Evolutionary conservation across 1,284 basidiomycete genomes (phyloP).

Genomic region (Austroboletus niveus): DNA sequence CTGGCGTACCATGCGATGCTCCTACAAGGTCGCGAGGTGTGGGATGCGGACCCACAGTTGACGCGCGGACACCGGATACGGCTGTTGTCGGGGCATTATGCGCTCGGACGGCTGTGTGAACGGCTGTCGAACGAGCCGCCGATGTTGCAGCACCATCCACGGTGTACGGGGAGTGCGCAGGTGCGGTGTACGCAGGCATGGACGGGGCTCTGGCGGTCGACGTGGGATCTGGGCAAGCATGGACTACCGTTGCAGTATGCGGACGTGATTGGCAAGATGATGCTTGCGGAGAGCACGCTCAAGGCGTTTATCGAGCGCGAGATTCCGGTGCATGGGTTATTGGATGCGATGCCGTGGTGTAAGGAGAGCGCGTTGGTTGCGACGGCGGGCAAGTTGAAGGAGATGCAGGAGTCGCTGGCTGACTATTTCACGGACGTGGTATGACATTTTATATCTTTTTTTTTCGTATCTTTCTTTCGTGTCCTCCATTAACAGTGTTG

Average conservation of each 20-base stretch:
- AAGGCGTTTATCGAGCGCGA: conserved; percentile 43
- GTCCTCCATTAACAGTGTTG: background rate
- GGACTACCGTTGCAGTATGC: conserved; percentile 37
- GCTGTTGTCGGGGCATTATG: conserved; percentile 42
- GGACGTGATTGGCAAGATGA: conserved; percentile 40
- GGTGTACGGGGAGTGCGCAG: conserved; percentile 38
- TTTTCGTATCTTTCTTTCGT: background rate
- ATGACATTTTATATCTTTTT: conserved; percentile 7
- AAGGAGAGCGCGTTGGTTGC: conserved; percentile 34
- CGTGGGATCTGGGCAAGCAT: conserved; percentile 37
- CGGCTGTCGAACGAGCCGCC: conserved; percentile 39
- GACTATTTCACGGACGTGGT: conserved; percentile 37
- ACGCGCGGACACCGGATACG: conserved; percentile 42
- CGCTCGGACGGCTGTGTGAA: conserved; percentile 43
- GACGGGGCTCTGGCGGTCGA: conserved; percentile 40
- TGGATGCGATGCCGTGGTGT: conserved; percentile 42
- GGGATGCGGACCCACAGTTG: conserved; percentile 39
- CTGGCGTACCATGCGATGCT: conserved; percentile 45
- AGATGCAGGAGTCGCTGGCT: conserved; percentile 38
- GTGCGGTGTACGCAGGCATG: conserved; percentile 44
- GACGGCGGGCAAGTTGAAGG: conserved; percentile 35
- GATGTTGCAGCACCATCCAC: conserved; percentile 36
- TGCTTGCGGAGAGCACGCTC: conserved; percentile 41
- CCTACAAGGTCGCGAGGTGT: conserved; percentile 39
- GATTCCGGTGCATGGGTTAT: conserved; percentile 36